phyloP scores from a whole-genome alignment of 352 stramenopile species.

The Pythium volutum region DNA sequence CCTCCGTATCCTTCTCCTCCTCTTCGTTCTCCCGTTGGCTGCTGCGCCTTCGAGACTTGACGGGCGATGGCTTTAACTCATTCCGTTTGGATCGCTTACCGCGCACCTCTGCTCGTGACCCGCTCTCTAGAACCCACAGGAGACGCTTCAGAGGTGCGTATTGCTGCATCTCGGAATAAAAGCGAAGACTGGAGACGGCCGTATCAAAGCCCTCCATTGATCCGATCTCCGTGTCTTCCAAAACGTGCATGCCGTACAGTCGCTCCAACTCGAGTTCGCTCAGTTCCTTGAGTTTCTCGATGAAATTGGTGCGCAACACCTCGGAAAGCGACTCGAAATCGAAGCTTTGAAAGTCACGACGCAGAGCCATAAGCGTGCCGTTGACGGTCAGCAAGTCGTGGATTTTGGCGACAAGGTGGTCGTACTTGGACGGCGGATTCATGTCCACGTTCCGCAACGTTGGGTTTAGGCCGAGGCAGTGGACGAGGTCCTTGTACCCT shows the following conservation, averaged over 20 bases:
- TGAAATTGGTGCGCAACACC: slow-evolving; percentile 54
- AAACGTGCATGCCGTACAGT: slow-evolving; percentile 36
- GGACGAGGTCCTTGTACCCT: slow-evolving; percentile 42
- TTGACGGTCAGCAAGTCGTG: slow-evolving; percentile 48
- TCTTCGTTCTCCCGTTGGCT: slow-evolving; percentile 27
- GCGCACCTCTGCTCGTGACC: slow-evolving; percentile 25
- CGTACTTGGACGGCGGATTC: slow-evolving; percentile 31
- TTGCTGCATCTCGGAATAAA: slow-evolving; percentile 53
- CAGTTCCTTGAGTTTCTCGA: slow-evolving; percentile 58
- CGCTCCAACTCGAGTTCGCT: slow-evolving; percentile 50
- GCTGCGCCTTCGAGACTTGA: not conserved
- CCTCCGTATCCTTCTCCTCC: slow-evolving; percentile 33
- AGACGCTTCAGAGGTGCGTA: slow-evolving; percentile 51
- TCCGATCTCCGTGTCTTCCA: slow-evolving; percentile 39
- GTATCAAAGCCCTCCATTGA: slow-evolving; percentile 22
- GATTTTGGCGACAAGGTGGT: slow-evolving; percentile 28
- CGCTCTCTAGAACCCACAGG: slow-evolving; percentile 57
- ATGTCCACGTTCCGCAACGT: slow-evolving; percentile 30
- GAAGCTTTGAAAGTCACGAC: slow-evolving; percentile 25
- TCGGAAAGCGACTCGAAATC: slow-evolving; percentile 42
- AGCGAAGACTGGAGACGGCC: slow-evolving; percentile 37
- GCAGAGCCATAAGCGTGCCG: slow-evolving; percentile 25
- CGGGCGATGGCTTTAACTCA: not conserved
- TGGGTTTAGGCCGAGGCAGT: slow-evolving; percentile 45
- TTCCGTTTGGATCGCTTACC: slow-evolving; percentile 23